These are phyloP conservation scores for Leishmania tarentolae DNA, from an alignment of 208 protist genomes.

Conservation along the genomic window DNA sequence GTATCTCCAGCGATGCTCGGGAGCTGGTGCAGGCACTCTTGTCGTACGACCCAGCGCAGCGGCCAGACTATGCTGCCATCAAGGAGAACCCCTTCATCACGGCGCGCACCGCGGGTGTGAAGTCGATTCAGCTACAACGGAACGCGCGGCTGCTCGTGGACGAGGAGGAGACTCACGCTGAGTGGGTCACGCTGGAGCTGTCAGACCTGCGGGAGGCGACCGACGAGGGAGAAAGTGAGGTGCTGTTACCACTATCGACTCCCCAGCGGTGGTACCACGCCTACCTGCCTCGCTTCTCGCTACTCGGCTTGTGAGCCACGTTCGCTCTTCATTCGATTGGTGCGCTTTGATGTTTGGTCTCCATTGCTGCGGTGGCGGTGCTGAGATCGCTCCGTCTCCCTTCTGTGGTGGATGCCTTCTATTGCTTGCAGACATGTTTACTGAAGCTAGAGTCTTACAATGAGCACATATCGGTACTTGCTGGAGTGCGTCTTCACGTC, in stretches of 20 bases:
- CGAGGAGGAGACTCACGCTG: constrained; percentile 39
- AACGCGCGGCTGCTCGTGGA: constrained; percentile 26
- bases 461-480: not conserved
- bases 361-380: not conserved
- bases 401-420: not conserved
- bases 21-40: constrained; percentile 53
- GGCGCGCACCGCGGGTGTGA: constrained; percentile 25
- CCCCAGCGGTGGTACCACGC: constrained; percentile 33
- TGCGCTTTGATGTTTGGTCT: not conserved
- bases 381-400: not conserved
- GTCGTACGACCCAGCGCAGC: constrained; percentile 32
- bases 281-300: constrained; percentile 20
- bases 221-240: constrained; percentile 19
- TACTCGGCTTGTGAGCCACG: not conserved
- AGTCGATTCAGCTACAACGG: constrained; percentile 34
- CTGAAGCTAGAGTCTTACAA: not conserved
- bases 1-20: constrained; percentile 43
- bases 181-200: constrained; percentile 61
- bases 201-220: constrained; percentile 12
- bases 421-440: not conserved
- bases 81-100: constrained; percentile 45
- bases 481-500: not conserved
- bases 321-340: no score
- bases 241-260: constrained; percentile 14
- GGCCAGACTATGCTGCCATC: constrained; percentile 42